phyloP scores from a whole-genome alignment of 139 green algal genomes.

The Chlamydomonas sp. region DNA sequence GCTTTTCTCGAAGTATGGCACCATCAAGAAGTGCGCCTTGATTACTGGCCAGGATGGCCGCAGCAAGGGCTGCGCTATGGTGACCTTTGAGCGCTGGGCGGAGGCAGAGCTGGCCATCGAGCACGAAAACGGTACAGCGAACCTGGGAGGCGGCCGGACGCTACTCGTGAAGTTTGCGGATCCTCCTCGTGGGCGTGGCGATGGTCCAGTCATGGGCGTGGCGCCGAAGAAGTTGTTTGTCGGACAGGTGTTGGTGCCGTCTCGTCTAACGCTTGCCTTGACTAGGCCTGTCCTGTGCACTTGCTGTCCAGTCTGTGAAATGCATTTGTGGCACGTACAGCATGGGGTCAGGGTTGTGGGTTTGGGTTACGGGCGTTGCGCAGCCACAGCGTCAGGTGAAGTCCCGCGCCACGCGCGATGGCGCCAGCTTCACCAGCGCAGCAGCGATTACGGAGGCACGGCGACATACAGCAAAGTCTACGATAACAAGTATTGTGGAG shows the following conservation, averaged over 20 bases:
- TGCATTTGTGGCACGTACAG: too few species aligned
- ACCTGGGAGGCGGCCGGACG: conserved; percentile 53
- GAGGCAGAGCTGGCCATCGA: conserved; percentile 79
- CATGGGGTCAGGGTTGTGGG: too few species aligned
- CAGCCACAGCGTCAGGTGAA: too few species aligned
- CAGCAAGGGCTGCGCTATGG: conserved; percentile 85
- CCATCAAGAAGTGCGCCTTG: conserved; percentile 72
- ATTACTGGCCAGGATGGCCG: conserved; percentile 74
- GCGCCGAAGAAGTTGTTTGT: conserved; percentile 91
- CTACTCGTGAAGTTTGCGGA: conserved; percentile 89
- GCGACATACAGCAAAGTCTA: too few species aligned
- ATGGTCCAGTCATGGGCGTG: conserved; percentile 70
- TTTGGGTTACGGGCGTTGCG: too few species aligned
- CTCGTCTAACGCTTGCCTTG: background rate
- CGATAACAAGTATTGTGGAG: too few species aligned
- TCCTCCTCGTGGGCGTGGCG: conserved; percentile 62
- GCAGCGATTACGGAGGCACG: too few species aligned
- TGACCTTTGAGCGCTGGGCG: conserved; percentile 76
- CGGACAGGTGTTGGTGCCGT: conserved; percentile 72
- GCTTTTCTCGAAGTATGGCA: conserved; percentile 80
- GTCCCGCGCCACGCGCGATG: too few species aligned
- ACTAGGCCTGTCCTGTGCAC: background rate
- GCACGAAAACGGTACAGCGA: conserved; percentile 70
- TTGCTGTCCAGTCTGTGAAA: too few species aligned
- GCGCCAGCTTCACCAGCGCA: too few species aligned